Base-by-base conservation (phyloP, 23 red algal genomes). In the Pyropia yezoensis region DNA sequence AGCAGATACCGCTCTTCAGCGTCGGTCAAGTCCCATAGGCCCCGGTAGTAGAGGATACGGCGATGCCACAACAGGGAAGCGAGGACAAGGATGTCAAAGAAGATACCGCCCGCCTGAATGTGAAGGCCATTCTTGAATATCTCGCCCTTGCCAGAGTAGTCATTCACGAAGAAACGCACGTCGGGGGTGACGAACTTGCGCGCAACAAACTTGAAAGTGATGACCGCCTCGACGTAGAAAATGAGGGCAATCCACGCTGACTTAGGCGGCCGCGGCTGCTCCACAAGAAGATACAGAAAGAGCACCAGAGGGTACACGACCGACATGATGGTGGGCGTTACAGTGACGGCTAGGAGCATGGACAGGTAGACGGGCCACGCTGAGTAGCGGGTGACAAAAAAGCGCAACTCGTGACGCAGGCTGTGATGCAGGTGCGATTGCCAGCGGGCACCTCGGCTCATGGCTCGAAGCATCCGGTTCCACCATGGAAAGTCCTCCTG, bases 31-130 rank as follows among this genome's bases (percentile, higher is more conserved):
- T 84, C 79, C 79, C 79, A 84, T 8, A 74, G 28, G 30, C 79
- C 79, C 11, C 72, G 79, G 19, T 49, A 61, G 28, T 65, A 73
- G 18, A 84, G 55, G 23, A 65, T 47, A 15, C 54, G 23, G 6
- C 79, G 79, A 30, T 74, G 79, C 17, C 61, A 70, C 26, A 84
- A 9, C 24, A 74, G 60, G 2, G 67, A 50, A 24, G 63, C 29
- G 33, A 84, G 47, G 27, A 84, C 32, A 14, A 84, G 61, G 19
- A 84, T 53, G 27, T 84, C 79, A 53, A 84, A 84, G 19, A 70
- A 59, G 18, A 84, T 73, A 49, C 79, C 79, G n/a, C 66, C 62
- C 15, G 69, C 66, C 27, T 57, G 33, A 8, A 47, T 47, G 39
- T 47, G 39, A 3, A 47, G 7, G 11, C 39, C 39, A 13, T 47